phyloP scores from a whole-genome alignment of 179 eudicot species.

The Vitellaria paradoxa region DNA sequence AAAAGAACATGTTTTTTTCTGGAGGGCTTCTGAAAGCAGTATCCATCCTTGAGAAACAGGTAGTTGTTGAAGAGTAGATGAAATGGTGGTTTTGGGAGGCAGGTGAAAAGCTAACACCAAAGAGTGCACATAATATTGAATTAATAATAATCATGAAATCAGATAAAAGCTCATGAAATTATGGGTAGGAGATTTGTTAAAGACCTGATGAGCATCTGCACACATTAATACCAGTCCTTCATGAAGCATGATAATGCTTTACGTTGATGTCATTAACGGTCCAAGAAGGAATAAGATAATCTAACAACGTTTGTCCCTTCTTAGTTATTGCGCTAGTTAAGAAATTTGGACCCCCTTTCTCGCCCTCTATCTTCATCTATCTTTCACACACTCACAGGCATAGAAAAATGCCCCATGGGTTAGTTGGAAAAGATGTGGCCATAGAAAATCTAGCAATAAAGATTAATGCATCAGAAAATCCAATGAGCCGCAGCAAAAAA shows the following conservation, averaged over 20 bases:
- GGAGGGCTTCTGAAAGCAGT: background rate
- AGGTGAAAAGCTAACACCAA: constrained; percentile 14
- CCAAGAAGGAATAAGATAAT: constrained; percentile 28
- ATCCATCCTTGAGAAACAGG: constrained; percentile 14
- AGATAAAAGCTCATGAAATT: constrained; percentile 16
- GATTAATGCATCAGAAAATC: background rate
- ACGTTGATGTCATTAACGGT: constrained; percentile 29
- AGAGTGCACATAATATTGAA: background rate
- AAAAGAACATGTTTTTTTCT: constrained; percentile 6
- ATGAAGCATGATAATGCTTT: constrained; percentile 23
- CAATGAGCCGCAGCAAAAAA: background rate
- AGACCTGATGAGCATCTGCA: constrained; percentile 11
- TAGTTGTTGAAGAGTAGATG: constrained; percentile 34
- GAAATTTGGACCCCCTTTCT: constrained; percentile 4
- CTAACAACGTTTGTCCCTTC: constrained; percentile 39
- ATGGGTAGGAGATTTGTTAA: constrained; percentile 5
- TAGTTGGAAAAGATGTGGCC: background rate
- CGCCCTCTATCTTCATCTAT: constrained; percentile 5
- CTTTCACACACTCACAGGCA: background rate
- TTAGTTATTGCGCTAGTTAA: constrained; percentile 33
- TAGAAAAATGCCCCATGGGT: background rate
- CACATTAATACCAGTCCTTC: constrained; percentile 19
- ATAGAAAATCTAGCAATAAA: background rate
- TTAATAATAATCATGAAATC: constrained; percentile 6
- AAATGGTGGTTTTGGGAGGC: constrained; percentile 21